These are phyloP conservation scores for Thymus quinquecostatus DNA, from an alignment of 257 asterid genomes.

Conservation along the genomic window DNA sequence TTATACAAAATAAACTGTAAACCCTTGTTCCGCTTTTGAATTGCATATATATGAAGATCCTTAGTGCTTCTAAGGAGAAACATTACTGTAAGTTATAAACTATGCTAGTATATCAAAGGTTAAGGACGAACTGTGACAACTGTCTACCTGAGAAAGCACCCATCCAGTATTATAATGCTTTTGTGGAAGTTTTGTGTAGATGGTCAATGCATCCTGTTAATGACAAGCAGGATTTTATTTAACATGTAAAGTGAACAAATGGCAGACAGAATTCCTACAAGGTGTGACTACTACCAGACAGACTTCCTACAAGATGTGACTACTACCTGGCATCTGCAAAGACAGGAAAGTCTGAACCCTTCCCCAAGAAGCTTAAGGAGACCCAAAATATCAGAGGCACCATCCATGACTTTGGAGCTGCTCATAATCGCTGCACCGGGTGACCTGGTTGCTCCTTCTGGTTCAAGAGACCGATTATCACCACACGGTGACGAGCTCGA, in stretches of 20 bases:
- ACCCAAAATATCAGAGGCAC: conserved; percentile 70
- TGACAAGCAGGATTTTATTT: conserved; percentile 23
- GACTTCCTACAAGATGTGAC: conserved; percentile 25
- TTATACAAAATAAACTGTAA: conserved; percentile 22
- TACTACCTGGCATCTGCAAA: conserved; percentile 84
- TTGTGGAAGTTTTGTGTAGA: conserved; percentile 69
- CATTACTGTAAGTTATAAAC: conserved; percentile 10
- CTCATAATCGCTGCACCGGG: conserved; percentile 50
- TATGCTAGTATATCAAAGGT: not conserved
- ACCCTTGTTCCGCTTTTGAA: not conserved
- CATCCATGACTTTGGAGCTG: conserved; percentile 59
- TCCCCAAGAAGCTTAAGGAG: conserved; percentile 91
- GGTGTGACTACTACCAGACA: conserved; percentile 48
- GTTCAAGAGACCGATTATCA: conserved; percentile 62
- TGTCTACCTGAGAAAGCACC: conserved; percentile 87
- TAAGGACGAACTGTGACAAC: conserved; percentile 8
- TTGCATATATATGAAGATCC: conserved; percentile 10
- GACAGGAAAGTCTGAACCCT: conserved; percentile 83
- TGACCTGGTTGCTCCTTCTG: conserved; percentile 60
- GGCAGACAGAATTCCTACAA: conserved; percentile 19
- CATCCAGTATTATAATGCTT: conserved; percentile 95
- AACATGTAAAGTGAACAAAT: conserved; percentile 20
- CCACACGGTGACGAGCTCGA: conserved; percentile 58
- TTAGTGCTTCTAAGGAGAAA: conserved; percentile 8
- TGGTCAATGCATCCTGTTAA: conserved; percentile 84